Percentiles rank a stretch among this genome's conserved stretches.
phyloP scores from a whole-genome alignment of 2,329 filamentous ascomycete species.

The Fusarium nurragi region DNA sequence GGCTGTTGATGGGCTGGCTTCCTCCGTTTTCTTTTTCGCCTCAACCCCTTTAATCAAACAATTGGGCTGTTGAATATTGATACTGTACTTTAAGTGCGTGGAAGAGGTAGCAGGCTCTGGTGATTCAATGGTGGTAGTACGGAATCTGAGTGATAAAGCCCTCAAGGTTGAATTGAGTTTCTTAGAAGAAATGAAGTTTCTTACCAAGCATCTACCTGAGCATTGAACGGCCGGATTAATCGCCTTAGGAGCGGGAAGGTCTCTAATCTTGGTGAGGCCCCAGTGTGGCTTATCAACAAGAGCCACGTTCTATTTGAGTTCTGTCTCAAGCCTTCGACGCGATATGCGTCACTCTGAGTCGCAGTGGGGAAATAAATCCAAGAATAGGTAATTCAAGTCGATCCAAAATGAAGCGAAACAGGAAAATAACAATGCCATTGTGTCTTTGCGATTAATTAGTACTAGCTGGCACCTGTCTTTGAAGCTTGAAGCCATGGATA shows the following conservation, averaged over 20 bases:
- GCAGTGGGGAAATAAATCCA: background rate
- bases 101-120: no score
- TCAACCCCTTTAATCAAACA: background rate
- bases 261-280: background rate
- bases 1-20: background rate
- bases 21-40: background rate
- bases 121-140: no score
- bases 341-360: constrained; percentile 5
- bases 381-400: background rate
- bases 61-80: background rate
- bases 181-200: background rate
- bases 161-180: background rate
- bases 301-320: constrained; percentile 10
- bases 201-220: background rate
- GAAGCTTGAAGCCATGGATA: background rate
- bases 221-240: background rate
- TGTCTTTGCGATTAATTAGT: background rate
- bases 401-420: background rate
- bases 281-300: constrained; percentile 15
- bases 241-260: background rate
- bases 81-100: background rate
- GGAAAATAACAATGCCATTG: background rate
- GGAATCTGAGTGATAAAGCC: no score
- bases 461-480: no score
- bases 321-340: constrained; percentile 16